Percentiles rank a stretch among this genome's conserved stretches.
These are phyloP conservation scores for Cardamine resedifolia DNA, from an alignment of 345 rosid species.

Conservation along the genomic window DNA sequence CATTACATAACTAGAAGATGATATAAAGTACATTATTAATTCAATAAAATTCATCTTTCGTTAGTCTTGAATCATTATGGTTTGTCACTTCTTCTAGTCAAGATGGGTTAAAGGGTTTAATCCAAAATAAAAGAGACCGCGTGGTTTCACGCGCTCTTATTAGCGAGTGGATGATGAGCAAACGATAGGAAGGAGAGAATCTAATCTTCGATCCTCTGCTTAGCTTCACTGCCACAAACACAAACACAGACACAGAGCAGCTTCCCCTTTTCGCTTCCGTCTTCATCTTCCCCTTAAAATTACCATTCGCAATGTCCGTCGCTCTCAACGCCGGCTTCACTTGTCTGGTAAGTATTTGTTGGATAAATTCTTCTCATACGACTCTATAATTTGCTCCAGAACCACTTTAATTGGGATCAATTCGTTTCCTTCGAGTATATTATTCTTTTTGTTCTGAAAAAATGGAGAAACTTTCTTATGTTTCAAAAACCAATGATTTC, in stretches of 20 bases:
- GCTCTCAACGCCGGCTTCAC: constrained; percentile 35
- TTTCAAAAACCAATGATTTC: background rate
- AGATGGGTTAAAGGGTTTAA: background rate
- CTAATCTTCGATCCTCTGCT: constrained; percentile 25
- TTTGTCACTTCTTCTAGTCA: background rate
- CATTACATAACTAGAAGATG: background rate
- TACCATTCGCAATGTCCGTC: constrained; percentile 30
- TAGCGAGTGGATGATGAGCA: background rate
- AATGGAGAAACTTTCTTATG: background rate
- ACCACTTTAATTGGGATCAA: background rate
- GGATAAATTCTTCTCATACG: background rate
- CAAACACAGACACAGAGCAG: background rate
- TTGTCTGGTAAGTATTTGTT: constrained; percentile 30
- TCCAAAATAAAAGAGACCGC: background rate
- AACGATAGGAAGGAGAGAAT: background rate
- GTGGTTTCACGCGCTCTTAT: background rate
- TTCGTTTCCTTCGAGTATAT: background rate
- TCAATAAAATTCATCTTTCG: background rate
- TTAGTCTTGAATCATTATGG: background rate
- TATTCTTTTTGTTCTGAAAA: background rate
- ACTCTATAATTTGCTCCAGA: background rate
- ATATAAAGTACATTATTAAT: too few relatives aligned
- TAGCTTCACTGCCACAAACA: constrained; percentile 35
- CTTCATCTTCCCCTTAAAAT: background rate
- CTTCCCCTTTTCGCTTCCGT: background rate